phyloP scores from a whole-genome alignment of 208 protist genomes.

The Leishmania amazonensis region DNA sequence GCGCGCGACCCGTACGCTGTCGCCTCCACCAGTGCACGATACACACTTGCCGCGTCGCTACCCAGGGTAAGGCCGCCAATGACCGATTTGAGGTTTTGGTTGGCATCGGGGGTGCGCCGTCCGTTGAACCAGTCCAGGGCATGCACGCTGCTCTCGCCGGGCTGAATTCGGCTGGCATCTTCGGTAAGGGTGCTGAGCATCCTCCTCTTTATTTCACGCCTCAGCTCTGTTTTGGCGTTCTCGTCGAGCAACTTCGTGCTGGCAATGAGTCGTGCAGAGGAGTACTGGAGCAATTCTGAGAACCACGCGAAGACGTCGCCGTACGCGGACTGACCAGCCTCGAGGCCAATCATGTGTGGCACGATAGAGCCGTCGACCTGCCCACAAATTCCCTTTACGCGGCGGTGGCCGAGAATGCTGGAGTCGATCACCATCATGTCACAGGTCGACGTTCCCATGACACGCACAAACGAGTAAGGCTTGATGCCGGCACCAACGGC shows the following conservation, averaged over 20 bases:
- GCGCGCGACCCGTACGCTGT: constrained; percentile 54
- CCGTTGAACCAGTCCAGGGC: constrained; percentile 74
- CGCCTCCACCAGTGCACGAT: constrained; percentile 50
- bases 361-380: constrained; percentile 66
- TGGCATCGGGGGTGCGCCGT: constrained; percentile 55
- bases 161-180: constrained; percentile 29
- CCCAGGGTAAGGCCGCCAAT: constrained; percentile 49
- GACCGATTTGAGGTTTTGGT: constrained; percentile 47
- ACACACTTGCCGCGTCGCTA: constrained; percentile 48
- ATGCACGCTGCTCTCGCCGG: constrained; percentile 27
- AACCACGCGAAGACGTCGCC: constrained; percentile 74
- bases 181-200: constrained; percentile 35
- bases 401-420: constrained; percentile 27
- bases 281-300: constrained; percentile 41
- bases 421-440: constrained; percentile 65
- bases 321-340: constrained; percentile 65
- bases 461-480: constrained; percentile 47
- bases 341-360: constrained; percentile 50
- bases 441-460: constrained; percentile 75
- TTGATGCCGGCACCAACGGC: constrained; percentile 57
- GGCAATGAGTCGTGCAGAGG: constrained; percentile 34
- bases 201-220: constrained; percentile 27
- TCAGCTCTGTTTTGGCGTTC: constrained; percentile 33
- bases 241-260: constrained; percentile 30
- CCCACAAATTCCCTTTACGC: constrained; percentile 53